Conservation (phyloP, 768 basidiomycete species). For the Boletus tomentosulus region DNA sequence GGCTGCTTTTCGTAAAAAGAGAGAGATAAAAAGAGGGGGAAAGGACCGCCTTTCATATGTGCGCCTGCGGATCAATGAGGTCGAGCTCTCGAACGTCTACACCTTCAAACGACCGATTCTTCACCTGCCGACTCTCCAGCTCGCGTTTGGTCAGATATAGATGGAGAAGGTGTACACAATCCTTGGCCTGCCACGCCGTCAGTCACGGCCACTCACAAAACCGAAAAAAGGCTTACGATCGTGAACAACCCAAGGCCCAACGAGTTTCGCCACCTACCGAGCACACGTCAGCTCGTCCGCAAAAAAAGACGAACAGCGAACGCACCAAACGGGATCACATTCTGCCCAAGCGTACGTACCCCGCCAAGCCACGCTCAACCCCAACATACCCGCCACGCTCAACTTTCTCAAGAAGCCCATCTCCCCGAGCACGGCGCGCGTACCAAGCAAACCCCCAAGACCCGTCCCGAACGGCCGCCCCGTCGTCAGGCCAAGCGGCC, state of each 20-base stretch:
- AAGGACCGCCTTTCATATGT: background rate
- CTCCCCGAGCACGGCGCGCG: slow-evolving; percentile 17
- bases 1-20: background rate
- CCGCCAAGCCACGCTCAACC: slow-evolving; percentile 47
- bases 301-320: background rate
- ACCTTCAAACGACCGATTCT: slow-evolving; percentile 67
- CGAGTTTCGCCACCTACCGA: slow-evolving; percentile 57
- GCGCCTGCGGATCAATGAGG: slow-evolving; percentile 41
- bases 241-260: slow-evolving; percentile 67
- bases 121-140: slow-evolving; percentile 62
- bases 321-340: slow-evolving; percentile 70
- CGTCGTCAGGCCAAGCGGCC: slow-evolving; percentile 15
- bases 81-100: slow-evolving; percentile 67
- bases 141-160: slow-evolving; percentile 70
- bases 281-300: background rate
- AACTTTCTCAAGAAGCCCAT: slow-evolving; percentile 23
- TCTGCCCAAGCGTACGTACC: slow-evolving; percentile 61
- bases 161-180: slow-evolving; percentile 62
- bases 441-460: slow-evolving; percentile 1
- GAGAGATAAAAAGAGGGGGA: background rate
- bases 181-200: slow-evolving; percentile 49
- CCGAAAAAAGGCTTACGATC: slow-evolving; percentile 41
- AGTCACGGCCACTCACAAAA: background rate
- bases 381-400: slow-evolving; percentile 30
- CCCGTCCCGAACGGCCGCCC: slow-evolving; percentile 8